Evolutionary conservation across 2,329 filamentous ascomycete species (phyloP).

Genomic region (Neofusicoccum sp.): DNA sequence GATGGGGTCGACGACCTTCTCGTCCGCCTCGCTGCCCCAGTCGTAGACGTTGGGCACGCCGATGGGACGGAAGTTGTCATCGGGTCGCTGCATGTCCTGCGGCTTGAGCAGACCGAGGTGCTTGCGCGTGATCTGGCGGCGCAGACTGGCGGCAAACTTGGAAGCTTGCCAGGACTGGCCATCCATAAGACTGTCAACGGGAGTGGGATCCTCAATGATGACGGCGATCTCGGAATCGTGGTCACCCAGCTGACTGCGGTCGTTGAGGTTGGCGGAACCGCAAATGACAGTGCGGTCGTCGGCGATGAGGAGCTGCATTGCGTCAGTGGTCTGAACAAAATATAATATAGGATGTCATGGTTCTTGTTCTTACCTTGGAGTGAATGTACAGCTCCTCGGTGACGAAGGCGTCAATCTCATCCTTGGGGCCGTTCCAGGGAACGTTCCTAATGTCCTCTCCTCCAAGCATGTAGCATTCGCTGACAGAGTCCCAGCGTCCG

Average conservation of each 20-base stretch:
- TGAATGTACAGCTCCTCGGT: conserved; percentile 66
- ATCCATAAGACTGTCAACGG: conserved; percentile 72
- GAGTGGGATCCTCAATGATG: conserved; percentile 76
- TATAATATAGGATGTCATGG: no score
- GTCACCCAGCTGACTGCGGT: conserved; percentile 75
- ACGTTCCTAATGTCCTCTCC: conserved; percentile 70
- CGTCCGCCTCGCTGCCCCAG: conserved; percentile 50
- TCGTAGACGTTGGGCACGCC: conserved; percentile 58
- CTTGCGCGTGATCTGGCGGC: conserved; percentile 86
- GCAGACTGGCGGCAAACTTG: conserved; percentile 76
- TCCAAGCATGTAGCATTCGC: conserved; percentile 79
- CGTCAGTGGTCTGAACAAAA: conserved; percentile 22
- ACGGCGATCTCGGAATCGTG: conserved; percentile 92
- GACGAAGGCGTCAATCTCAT: conserved; percentile 65
- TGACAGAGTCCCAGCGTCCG: conserved; percentile 73
- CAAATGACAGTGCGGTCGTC: conserved; percentile 83
- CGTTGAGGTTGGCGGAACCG: conserved; percentile 72
- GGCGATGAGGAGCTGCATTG: conserved; percentile 67
- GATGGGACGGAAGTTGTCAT: conserved; percentile 61
- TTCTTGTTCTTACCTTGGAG: conserved; percentile 55
- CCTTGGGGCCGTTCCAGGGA: conserved; percentile 59
- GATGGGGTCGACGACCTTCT: conserved; percentile 73
- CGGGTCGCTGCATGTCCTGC: conserved; percentile 66
- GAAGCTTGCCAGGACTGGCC: conserved; percentile 72
- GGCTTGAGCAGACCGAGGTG: conserved; percentile 81